phyloP scores from a whole-genome alignment of 257 asterid genomes.

The Solanum corneliomulleri region DNA sequence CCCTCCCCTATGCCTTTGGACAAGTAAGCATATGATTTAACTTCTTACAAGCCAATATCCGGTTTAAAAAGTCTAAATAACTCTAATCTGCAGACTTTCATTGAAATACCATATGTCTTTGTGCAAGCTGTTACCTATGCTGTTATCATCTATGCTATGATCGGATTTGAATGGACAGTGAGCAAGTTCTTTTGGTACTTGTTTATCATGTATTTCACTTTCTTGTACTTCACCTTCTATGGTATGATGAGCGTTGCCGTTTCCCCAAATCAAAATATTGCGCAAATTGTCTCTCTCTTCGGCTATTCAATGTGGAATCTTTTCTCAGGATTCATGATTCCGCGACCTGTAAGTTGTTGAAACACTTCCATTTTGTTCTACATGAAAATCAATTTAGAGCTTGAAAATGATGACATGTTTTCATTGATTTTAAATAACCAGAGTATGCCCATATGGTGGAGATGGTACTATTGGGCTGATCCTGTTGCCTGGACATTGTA shows the following conservation, averaged over 20 bases:
- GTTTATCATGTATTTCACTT: slow-evolving; percentile 46
- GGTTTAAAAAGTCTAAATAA: background rate
- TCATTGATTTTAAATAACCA: slow-evolving; percentile 2
- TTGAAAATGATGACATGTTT: background rate
- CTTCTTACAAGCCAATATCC: background rate
- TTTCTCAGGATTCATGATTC: slow-evolving; percentile 65
- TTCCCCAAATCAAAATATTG: slow-evolving; percentile 58
- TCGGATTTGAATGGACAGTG: slow-evolving; percentile 51
- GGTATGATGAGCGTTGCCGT: slow-evolving; percentile 74
- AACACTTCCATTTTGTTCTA: background rate
- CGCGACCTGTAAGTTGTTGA: slow-evolving; percentile 50
- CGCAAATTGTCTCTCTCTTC: slow-evolving; percentile 45
- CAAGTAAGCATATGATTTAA: slow-evolving; percentile 20
- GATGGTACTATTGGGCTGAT: slow-evolving; percentile 73
- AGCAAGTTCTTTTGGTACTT: slow-evolving; percentile 69
- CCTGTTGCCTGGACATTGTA: slow-evolving; percentile 61
- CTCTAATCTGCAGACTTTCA: slow-evolving; percentile 25
- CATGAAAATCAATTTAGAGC: background rate
- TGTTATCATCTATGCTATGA: slow-evolving; percentile 53
- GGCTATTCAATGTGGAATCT: slow-evolving; percentile 50
- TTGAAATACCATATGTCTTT: slow-evolving; percentile 54
- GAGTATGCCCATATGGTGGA: slow-evolving; percentile 75
- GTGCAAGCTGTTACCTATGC: slow-evolving; percentile 39
- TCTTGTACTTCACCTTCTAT: slow-evolving; percentile 57
- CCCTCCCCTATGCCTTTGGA: slow-evolving; percentile 72